Percentiles rank a stretch among this genome's conserved stretches.
Evolutionary conservation across 352 stramenopile species (phyloP).

Genomic region (Phytophthora pini): DNA sequence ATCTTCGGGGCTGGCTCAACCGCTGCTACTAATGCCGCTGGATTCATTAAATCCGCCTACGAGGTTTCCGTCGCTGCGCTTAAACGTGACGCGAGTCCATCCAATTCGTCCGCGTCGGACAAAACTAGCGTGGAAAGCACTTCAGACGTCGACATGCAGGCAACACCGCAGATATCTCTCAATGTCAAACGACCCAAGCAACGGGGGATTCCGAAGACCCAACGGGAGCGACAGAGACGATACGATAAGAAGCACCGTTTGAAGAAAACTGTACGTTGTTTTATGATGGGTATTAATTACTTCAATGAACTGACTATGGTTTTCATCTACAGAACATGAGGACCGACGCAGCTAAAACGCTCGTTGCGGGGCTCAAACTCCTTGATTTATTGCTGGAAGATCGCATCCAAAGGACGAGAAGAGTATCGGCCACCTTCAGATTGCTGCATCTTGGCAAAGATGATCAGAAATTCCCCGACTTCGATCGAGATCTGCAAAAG

Average conservation of each 20-base stretch:
- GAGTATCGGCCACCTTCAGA: slow-evolving; percentile 11
- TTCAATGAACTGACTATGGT: not conserved
- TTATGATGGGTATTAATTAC: not conserved
- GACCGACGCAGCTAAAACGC: slow-evolving; percentile 1
- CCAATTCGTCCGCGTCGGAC: slow-evolving; percentile 6
- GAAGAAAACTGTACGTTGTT: slow-evolving; percentile 11
- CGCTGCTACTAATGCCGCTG: not conserved
- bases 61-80: slow-evolving; percentile 1
- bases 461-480: slow-evolving; percentile 6
- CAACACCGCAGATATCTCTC: not conserved
- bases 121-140: slow-evolving; percentile 2
- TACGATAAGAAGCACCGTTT: slow-evolving; percentile 13
- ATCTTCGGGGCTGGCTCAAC: not conserved
- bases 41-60: slow-evolving; percentile 1
- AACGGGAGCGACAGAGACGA: slow-evolving; percentile 7
- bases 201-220: not conserved
- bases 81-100: slow-evolving; percentile 2
- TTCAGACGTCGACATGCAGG: slow-evolving; percentile 8
- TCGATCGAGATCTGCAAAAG: slow-evolving; percentile 5
- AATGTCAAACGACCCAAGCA: not conserved
- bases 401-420: slow-evolving; percentile 21
- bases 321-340: not conserved
- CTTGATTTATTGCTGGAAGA: slow-evolving; percentile 27
- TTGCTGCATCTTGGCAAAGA: slow-evolving; percentile 9
- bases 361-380: slow-evolving; percentile 26